Base-by-base conservation (phyloP, 1,284 basidiomycete genomes). In the Sanghuangporus weigelae region DNA sequence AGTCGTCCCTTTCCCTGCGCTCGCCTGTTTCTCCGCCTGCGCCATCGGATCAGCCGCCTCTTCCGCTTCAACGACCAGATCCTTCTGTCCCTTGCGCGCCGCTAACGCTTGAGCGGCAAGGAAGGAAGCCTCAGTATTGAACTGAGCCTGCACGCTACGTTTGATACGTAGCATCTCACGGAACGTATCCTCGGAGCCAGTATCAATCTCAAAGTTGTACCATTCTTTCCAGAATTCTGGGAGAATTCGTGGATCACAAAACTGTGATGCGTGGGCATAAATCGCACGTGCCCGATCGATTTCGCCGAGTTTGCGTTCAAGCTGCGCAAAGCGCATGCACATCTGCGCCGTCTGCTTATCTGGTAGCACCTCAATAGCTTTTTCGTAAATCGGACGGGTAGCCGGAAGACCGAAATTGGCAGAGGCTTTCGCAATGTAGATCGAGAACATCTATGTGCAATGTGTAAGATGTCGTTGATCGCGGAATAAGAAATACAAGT, bases 91-190 rank as follows among this genome's bases (percentile, higher is more conserved):
- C 69, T 86, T 78, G 68, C 84, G 82, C 38, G 88, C 84, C 1
- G 89, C 87, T 68, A 91, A 81, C 0, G 92, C 85, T 76, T 95
- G 92, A 7, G 94, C 93, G 2, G 92, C 91, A 63, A 96, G 78
- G 73, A 93, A 96, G 50, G 88, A 91, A 48, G 90, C 87, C 71
- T 98, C 96, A 8, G 97, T 99, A 75, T 99, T 98, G 83, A 96
- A 99, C 71, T 95, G 93, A 44, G 97, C 96, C 77, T 99, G 96
- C 6, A 99, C 96, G 68, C 93, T 94, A 62, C 97, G 87, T 78
- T 97, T 98, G 81, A 99, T 98, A 46, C 97, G 89, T 65, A 99
- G 78, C 93, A 98, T 98, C 79, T 99, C 96, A 69, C 96, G 83
- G 88, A 99, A 99, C 0, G 96, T 98, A 73, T 99, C 96, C 75